phyloP scores from a whole-genome alignment of 164 flowering plant species.

The Paratinospora sagittata region DNA sequence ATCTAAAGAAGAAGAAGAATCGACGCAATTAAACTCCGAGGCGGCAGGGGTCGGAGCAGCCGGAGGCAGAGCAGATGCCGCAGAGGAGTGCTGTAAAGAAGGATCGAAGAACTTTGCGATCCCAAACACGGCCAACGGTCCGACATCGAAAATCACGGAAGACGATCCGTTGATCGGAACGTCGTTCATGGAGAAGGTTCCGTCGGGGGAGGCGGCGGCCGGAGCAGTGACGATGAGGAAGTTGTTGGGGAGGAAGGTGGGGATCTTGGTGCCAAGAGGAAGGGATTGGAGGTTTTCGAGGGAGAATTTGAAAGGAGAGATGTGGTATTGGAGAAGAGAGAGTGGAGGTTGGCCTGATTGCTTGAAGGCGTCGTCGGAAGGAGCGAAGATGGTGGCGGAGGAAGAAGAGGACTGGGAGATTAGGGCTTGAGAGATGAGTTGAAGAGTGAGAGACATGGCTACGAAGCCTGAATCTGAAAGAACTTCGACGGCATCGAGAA shows the following conservation, averaged over 20 bases:
- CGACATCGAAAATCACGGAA: conserved; percentile 28
- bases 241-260: conserved; percentile 31
- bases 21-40: not conserved
- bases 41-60: conserved; percentile 3
- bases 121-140: conserved; percentile 32
- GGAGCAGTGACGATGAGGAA: conserved; percentile 35
- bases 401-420: conserved; percentile 14
- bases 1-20: not conserved
- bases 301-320: conserved; percentile 36
- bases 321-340: conserved; percentile 46
- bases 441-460: conserved; percentile 52
- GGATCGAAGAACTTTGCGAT: conserved; percentile 41
- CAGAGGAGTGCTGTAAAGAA: conserved; percentile 12
- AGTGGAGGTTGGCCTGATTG: conserved; percentile 54
- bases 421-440: conserved; percentile 28
- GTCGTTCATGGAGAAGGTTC: conserved; percentile 29
- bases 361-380: conserved; percentile 46
- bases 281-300: conserved; percentile 31
- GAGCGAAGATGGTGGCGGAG: conserved; percentile 49
- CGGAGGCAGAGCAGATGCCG: not conserved
- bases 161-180: conserved; percentile 28
- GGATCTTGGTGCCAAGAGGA: conserved; percentile 35
- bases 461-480: conserved; percentile 39
- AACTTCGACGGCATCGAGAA: conserved; percentile 31
- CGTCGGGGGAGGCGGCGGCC: not conserved